A percentile compares a stretch with the other conserved stretches of the same genome.
Evolutionary conservation across 169 alveolate species (phyloP).

Genomic region (Cryptosporidium baileyi): DNA sequence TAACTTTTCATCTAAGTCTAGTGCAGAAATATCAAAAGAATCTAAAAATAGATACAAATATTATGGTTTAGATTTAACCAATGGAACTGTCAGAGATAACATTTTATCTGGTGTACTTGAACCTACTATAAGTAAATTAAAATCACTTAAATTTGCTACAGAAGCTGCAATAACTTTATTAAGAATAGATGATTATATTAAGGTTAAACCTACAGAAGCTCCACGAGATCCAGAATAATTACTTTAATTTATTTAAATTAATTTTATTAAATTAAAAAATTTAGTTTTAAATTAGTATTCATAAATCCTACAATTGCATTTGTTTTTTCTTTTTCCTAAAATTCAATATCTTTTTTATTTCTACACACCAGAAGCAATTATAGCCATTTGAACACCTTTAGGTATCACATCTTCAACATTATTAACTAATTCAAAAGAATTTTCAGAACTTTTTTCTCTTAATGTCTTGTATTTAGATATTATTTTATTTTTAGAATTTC

Average conservation of each 20-base stretch:
- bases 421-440: background rate
- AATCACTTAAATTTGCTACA: conserved; percentile 95
- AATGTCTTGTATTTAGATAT: conserved; percentile 26
- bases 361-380: conserved; percentile 29
- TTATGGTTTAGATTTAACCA: conserved; percentile 93
- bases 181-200: conserved; percentile 96
- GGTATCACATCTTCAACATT: conserved; percentile 54
- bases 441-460: conserved; percentile 47
- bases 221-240: conserved; percentile 18
- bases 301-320: too few species aligned
- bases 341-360: background rate
- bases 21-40: conserved; percentile 70
- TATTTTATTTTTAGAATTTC: conserved; percentile 21
- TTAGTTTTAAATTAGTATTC: too few species aligned
- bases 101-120: conserved; percentile 95
- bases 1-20: conserved; percentile 65
- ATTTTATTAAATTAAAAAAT: background rate
- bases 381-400: conserved; percentile 54
- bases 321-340: too few species aligned
- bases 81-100: conserved; percentile 94
- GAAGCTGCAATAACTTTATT: conserved; percentile 99
- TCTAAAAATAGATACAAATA: conserved; percentile 80
- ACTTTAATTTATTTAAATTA: background rate
- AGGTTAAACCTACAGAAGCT: conserved; percentile 75
- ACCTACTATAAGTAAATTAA: conserved; percentile 93